Evolutionary conservation across 192 early-diverging fungal genomes (phyloP).

Genomic region (Gryganskiella cystojenkinii): DNA sequence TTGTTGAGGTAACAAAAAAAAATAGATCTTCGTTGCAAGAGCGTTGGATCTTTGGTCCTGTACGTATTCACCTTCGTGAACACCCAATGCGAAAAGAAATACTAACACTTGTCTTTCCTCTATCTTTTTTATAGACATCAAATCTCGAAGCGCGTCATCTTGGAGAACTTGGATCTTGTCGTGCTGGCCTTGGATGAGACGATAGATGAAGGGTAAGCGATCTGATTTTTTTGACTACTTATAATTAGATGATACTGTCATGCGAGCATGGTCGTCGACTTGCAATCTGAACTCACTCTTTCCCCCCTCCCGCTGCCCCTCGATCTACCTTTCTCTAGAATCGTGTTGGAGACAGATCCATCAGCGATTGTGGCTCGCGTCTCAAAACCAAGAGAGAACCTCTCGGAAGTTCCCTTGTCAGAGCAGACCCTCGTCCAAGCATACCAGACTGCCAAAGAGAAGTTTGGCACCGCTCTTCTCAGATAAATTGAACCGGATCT

Average conservation of each 20-base stretch:
- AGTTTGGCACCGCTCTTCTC: constrained; percentile 72
- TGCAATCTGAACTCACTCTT: neutral
- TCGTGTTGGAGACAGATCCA: constrained; percentile 79
- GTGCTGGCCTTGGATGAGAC: constrained; percentile 93
- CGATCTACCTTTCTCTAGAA: constrained; percentile 57
- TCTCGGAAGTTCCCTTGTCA: constrained; percentile 78
- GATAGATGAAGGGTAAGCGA: constrained; percentile 89
- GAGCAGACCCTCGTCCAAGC: constrained; percentile 82
- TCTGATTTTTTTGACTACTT: neutral
- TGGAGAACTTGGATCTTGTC: constrained; percentile 94
- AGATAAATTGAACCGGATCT: no score
- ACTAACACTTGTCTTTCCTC: neutral
- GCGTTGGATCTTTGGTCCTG: no score
- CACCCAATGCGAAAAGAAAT: no score
- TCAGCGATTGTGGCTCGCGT: constrained; percentile 81
- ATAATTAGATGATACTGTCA: neutral
- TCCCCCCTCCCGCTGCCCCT: neutral
- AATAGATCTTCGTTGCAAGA: no score
- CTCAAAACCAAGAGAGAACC: constrained; percentile 77
- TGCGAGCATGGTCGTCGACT: neutral
- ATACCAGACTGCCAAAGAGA: constrained; percentile 82
- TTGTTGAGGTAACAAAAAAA: constrained; percentile 76
- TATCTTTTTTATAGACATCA: constrained; percentile 69
- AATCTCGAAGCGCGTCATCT: constrained; percentile 88
- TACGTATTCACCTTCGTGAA: no score